Conservation (phyloP, 495 filamentous ascomycete species). For the Penicillium cataractarum region DNA sequence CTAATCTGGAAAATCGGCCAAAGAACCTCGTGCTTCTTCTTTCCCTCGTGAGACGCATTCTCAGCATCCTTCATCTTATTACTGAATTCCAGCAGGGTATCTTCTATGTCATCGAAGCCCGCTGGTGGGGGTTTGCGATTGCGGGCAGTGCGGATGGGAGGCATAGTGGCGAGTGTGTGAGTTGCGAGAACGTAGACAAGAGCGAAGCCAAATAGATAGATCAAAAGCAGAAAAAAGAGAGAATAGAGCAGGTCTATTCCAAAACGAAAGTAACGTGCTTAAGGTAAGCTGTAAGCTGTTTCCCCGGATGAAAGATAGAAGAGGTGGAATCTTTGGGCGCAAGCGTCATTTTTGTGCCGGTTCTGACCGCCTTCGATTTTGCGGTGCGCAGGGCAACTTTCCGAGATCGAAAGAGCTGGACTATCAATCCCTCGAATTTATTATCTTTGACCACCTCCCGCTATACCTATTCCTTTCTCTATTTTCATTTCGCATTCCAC, state of each 20-base stretch:
- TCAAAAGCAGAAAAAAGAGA: not conserved
- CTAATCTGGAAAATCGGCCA: conserved; percentile 98
- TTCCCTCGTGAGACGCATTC: conserved; percentile 74
- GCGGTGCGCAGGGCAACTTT: conserved; percentile 9
- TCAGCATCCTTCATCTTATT: conserved; percentile 99
- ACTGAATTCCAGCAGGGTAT: conserved; percentile 90
- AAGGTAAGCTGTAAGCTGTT: not conserved
- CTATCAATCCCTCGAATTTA: too few species aligned
- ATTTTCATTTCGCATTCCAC: not conserved
- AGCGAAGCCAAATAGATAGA: conserved; percentile 5
- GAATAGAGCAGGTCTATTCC: not conserved
- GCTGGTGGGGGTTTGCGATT: conserved; percentile 90
- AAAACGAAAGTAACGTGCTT: conserved; percentile 4
- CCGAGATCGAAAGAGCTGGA: not conserved
- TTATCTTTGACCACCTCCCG: too few species aligned
- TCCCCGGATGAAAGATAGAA: not conserved
- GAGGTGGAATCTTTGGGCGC: not conserved
- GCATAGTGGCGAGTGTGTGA: conserved; percentile 60
- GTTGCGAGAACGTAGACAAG: conserved; percentile 1
- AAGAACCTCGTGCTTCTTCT: conserved; percentile 82
- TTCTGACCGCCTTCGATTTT: conserved; percentile 36
- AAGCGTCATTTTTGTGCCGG: conserved; percentile 40
- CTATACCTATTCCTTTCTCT: too few species aligned
- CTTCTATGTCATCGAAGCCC: conserved; percentile 95
- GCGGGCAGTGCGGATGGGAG: conserved; percentile 74